These are phyloP conservation scores for Penicillium chermesinum DNA, from an alignment of 495 filamentous ascomycete species.

Conservation along the genomic window DNA sequence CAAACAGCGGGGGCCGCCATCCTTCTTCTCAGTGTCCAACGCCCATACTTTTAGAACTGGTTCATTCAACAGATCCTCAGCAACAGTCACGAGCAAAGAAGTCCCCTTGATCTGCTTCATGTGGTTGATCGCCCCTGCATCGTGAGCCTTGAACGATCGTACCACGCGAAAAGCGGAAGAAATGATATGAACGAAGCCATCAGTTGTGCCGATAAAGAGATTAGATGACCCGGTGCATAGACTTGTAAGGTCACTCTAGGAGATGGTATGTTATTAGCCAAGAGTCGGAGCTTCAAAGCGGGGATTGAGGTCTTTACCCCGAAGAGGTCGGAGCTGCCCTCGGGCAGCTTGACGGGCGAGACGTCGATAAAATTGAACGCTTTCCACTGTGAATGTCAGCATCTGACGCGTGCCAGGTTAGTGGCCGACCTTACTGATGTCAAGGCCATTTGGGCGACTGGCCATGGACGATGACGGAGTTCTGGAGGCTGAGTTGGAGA, in stretches of 20 bases:
- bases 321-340: conserved; percentile 60
- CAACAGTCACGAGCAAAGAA: conserved; percentile 77
- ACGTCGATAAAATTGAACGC: conserved; percentile 99
- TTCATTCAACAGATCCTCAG: conserved; percentile 81
- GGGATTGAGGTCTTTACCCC: conserved; percentile 46
- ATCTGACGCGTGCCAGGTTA: not conserved
- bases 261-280: not conserved
- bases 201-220: conserved; percentile 78
- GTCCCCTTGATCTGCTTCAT: conserved; percentile 92
- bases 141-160: conserved; percentile 80
- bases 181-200: conserved; percentile 81
- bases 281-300: not conserved
- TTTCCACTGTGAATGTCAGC: conserved; percentile 69
- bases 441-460: conserved; percentile 42
- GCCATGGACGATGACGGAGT: conserved; percentile 28
- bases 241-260: conserved; percentile 57
- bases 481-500: conserved; percentile 15
- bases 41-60: conserved; percentile 94
- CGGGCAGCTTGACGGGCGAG: conserved; percentile 70
- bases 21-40: conserved; percentile 93
- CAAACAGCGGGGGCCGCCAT: conserved; percentile 76
- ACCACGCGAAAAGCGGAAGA: conserved; percentile 81
- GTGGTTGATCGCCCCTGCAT: conserved; percentile 76
- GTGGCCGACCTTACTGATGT: conserved; percentile 34
- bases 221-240: conserved; percentile 85